Evolutionary conservation across 768 basidiomycete species (phyloP).

Genomic region (Tulasnella sp.): DNA sequence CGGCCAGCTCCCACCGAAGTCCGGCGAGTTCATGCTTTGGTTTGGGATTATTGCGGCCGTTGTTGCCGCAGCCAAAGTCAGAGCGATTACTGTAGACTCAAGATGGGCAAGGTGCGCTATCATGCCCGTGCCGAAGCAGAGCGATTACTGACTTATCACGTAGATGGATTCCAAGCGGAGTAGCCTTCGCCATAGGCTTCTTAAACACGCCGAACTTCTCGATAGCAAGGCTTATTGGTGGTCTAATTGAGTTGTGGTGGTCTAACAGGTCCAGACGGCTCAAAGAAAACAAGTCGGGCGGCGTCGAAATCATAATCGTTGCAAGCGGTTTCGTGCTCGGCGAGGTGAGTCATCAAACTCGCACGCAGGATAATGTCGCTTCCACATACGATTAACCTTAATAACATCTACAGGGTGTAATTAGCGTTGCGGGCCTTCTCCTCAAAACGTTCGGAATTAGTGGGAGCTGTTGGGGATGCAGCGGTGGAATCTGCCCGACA

Average conservation of each 20-base stretch:
- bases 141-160: background rate
- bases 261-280: conserved; percentile 50
- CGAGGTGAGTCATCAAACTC: conserved; percentile 48
- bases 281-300: conserved; percentile 42
- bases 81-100: conserved; percentile 53
- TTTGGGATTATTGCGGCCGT: conserved; percentile 74
- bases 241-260: conserved; percentile 66
- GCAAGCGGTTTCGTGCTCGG: conserved; percentile 96
- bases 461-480: conserved; percentile 85
- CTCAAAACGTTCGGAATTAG: conserved; percentile 75
- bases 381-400: background rate
- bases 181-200: conserved; percentile 95
- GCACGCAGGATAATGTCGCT: background rate
- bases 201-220: conserved; percentile 95
- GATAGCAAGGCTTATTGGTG: conserved; percentile 87
- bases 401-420: conserved; percentile 56
- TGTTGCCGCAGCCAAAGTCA: conserved; percentile 68
- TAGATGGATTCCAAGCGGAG: conserved; percentile 83
- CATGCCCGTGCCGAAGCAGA: background rate
- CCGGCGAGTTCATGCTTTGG: conserved; percentile 72
- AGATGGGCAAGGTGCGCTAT: conserved; percentile 52
- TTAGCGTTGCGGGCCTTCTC: conserved; percentile 77
- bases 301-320: conserved; percentile 79
- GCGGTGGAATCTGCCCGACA: conserved; percentile 33
- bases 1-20: conserved; percentile 78